phyloP scores from a whole-genome alignment of 768 basidiomycete species.

The Dacryopinax spathularia region DNA sequence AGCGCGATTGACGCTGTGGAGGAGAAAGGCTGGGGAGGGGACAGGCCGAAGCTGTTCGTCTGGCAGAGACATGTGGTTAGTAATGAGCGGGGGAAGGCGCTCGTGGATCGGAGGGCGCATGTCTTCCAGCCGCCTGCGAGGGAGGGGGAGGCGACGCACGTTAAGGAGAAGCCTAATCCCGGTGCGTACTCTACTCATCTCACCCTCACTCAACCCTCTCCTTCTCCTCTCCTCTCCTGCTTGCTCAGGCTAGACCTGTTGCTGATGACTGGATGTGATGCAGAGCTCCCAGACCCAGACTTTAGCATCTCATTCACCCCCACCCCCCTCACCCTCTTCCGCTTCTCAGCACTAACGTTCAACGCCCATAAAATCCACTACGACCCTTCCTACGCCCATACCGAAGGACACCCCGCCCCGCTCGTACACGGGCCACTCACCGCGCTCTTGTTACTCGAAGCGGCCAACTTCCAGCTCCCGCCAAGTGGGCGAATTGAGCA shows the following conservation, averaged over 20 bases:
- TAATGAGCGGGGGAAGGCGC: conserved; percentile 8
- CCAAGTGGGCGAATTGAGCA: conserved; percentile 28
- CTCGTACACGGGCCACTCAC: conserved; percentile 78
- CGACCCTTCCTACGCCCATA: conserved; percentile 55
- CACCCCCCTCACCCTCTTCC: conserved; percentile 58
- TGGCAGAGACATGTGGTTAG: conserved; percentile 46
- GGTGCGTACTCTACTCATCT: background rate
- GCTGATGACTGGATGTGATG: too few species aligned
- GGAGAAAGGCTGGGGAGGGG: conserved; percentile 52
- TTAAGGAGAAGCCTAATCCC: background rate
- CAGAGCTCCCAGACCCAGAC: conserved; percentile 24
- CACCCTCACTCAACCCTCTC: background rate
- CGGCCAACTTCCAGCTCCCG: conserved; percentile 37
- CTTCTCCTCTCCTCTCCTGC: too few species aligned
- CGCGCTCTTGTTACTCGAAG: conserved; percentile 63
- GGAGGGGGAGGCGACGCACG: conserved; percentile 7
- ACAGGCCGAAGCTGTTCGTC: conserved; percentile 60
- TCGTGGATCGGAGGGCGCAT: conserved; percentile 52
- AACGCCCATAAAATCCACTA: conserved; percentile 78
- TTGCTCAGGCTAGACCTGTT: too few species aligned
- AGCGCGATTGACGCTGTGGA: conserved; percentile 38
- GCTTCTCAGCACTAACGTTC: conserved; percentile 75
- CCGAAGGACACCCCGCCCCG: conserved; percentile 66
- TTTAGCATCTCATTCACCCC: conserved; percentile 57
- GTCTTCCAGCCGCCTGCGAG: conserved; percentile 40